These are phyloP conservation scores for Claviceps monticola DNA, from an alignment of 2,329 filamentous ascomycete species.

Conservation along the genomic window DNA sequence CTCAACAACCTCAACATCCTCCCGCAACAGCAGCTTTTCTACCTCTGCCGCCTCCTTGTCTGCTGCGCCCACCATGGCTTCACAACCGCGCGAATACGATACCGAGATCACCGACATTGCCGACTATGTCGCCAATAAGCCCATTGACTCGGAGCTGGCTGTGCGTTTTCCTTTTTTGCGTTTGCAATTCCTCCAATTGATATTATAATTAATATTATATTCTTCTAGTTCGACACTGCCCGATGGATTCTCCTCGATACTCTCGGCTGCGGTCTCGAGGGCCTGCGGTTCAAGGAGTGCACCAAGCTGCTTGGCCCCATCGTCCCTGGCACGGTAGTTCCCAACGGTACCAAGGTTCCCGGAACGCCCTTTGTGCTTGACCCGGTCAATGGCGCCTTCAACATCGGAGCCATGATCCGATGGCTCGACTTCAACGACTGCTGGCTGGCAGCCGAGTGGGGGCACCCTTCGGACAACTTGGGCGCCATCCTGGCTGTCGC, in stretches of 20 bases:
- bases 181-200: too few relatives aligned
- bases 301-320: conserved; percentile 85
- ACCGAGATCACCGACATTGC: conserved; percentile 93
- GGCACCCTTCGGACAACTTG: conserved; percentile 94
- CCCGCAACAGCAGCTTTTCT: conserved; percentile 29
- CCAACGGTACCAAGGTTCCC: conserved; percentile 80
- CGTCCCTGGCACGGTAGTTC: conserved; percentile 79
- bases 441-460: conserved; percentile 98
- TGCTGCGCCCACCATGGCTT: conserved; percentile 35
- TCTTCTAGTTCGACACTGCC: conserved; percentile 72
- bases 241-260: conserved; percentile 96
- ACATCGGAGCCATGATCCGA: conserved; percentile 96
- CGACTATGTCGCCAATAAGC: conserved; percentile 82
- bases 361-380: conserved; percentile 91
- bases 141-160: conserved; percentile 81
- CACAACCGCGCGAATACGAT: conserved; percentile 55
- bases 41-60: conserved; percentile 34
- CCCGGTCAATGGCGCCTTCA: conserved; percentile 91
- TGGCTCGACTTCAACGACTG: conserved; percentile 99
- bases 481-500: conserved; percentile 93
- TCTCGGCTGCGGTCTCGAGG: conserved; percentile 90
- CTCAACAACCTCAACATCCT: conserved; percentile 3
- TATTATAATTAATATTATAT: not conserved
- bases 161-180: conserved; percentile 39
- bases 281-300: conserved; percentile 90